These are phyloP conservation scores for Selaginella tamariscina DNA, from an alignment of 75 land plant species.

Conservation along the genomic window DNA sequence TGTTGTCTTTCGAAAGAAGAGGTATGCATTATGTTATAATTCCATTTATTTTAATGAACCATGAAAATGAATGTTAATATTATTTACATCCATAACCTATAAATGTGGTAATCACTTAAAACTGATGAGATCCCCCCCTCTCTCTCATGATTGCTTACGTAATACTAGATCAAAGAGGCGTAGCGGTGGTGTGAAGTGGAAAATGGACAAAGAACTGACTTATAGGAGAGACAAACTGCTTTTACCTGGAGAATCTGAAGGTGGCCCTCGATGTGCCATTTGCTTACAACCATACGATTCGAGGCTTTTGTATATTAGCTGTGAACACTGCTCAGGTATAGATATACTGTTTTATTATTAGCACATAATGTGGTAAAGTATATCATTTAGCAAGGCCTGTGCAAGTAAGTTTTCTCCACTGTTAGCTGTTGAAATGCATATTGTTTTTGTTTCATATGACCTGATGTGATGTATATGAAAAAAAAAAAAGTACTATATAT, in stretches of 20 bases:
- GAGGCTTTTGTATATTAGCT: constrained; percentile 30
- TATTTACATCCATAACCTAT: too few relatives aligned
- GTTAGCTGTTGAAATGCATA: background rate
- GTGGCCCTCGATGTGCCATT: constrained; percentile 33
- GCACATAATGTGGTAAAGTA: background rate
- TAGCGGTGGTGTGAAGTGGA: constrained; percentile 33
- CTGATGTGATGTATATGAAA: too few relatives aligned
- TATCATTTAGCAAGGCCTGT: background rate
- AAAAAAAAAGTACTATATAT: too few relatives aligned
- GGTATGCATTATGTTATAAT: too few relatives aligned
- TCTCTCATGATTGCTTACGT: constrained; percentile 12
- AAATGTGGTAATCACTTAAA: too few relatives aligned
- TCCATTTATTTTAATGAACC: too few relatives aligned
- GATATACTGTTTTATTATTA: background rate
- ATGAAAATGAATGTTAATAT: too few relatives aligned
- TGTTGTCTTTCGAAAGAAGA: background rate
- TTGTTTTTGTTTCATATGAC: too few relatives aligned
- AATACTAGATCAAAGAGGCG: constrained; percentile 35
- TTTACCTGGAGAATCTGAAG: background rate
- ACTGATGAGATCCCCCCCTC: background rate
- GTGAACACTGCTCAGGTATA: constrained; percentile 65
- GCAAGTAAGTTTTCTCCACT: background rate
- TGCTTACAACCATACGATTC: constrained; percentile 30
- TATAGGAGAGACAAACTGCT: constrained; percentile 29
- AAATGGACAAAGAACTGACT: constrained; percentile 22